Base-by-base conservation (phyloP, 495 filamentous ascomycete genomes). In the Delitschia confertaspora region DNA sequence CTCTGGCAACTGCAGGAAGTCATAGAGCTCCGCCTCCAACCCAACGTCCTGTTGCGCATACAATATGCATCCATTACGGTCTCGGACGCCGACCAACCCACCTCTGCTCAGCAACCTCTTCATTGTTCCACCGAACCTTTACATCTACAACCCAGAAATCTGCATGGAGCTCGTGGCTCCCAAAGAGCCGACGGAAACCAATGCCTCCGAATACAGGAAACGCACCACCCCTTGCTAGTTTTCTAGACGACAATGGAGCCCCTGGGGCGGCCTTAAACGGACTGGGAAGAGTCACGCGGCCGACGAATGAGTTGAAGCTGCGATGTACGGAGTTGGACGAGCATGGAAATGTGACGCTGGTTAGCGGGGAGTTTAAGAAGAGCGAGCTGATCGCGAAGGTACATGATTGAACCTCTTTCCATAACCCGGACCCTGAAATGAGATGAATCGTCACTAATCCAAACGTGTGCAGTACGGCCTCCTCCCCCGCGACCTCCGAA, bases 321-420 rank as follows among this genome's bases (percentile, higher is more conserved):
- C 73, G 91, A 42, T 98, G 91, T 57, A 98, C 91, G 1, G 91
- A 98, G 63, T 84, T 96, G 52, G 88, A 95, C 53, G 80, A 80
- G 52, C 82, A 84, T 56, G 91, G 91, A n/a, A 80, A 93, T 45
- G 86, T 95, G 26, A 91, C 86, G n/a, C 71, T 95, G 34, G 80
- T 93, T 7, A 91, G 88, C 63, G 88, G 88, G 38, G 91, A 98
- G 62, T 94, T 95, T 63, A 89, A 88, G 65, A 98, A 96, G 70
- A 84, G 75, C 50, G 91, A 98, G 65, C 71, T 98, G 6, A 96
- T 93, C 58, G 86, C 88, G 24, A 98, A 88, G 77, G 89, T 95
- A 66, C 11, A 71, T 69, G 33, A 4, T 13, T 16, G 2, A 14
- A 16, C 33, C 31, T 34, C 33, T 19, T 21, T 24, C 32, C 36